Evolutionary conservation across 352 stramenopile species (phyloP), one percentile per base, ranked within the genome.

Genomic region (Bremia lactucae): DNA sequence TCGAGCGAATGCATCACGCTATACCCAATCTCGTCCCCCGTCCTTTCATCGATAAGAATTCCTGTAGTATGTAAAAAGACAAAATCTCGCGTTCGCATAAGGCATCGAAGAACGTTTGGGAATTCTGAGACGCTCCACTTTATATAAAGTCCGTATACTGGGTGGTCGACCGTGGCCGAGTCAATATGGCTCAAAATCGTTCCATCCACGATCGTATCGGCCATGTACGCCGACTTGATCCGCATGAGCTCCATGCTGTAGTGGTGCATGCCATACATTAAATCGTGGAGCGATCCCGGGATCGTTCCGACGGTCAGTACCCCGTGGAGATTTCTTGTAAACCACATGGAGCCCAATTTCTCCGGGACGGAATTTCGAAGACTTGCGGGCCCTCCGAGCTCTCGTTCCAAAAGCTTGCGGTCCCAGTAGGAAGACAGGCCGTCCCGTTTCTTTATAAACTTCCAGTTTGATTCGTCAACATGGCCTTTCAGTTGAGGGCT

Each of bases 101-200:
- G 36, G 6, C 38, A 50, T 20, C 52, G 36, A 1, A 66, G 41
- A 15, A 72, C 14, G 16, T 36, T 19, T 0, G 59, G 55, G 15
- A 55, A 59, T 24, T 64, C 47, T 19, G 65, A 65, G 13, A 86
- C 63, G 22, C 60, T 51, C 73, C 73, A 86, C 37, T 83, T 83
- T 42, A 86, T 43, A 18, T 60, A 62, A 1, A 83, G 39, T 1
- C 72, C 69, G n/a, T 67, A 41, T 19, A 86, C 69, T 3, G 73
- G 73, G 8, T 67, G 49, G n/a, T 55, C 52, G 0, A 42, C 46
- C 2, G 65, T 72, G 20, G 73, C 54, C 2, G 31, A 3, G 15
- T 50, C 33, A 16, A 86, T 46, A n/a, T 55, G 46, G 0, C 49
- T 44, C 2, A 86, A 38, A 16, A 83, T 58, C 7, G 50, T 61